These are phyloP conservation scores for Fusarium sp. DNA, from an alignment of 2,329 filamentous ascomycete genomes.

Conservation along the genomic window DNA sequence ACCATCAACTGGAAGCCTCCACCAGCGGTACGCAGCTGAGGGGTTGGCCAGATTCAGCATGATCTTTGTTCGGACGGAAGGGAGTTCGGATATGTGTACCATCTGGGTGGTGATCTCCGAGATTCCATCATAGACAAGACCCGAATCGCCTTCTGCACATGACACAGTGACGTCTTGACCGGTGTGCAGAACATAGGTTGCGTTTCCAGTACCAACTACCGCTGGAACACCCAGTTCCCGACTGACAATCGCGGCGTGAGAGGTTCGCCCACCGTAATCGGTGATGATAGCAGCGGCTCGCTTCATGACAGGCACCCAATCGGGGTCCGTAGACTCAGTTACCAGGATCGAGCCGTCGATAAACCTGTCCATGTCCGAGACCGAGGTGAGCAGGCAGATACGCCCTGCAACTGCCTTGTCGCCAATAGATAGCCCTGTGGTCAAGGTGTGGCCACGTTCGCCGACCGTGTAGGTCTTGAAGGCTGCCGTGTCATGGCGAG, in stretches of 20 bases:
- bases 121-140: constrained; percentile 50
- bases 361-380: constrained; percentile 47
- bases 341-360: constrained; percentile 49
- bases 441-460: constrained; percentile 42
- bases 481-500: constrained; percentile 42
- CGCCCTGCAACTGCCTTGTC: constrained; percentile 47
- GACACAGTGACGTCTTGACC: constrained; percentile 52
- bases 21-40: constrained; percentile 51
- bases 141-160: constrained; percentile 50
- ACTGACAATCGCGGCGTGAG: constrained; percentile 54
- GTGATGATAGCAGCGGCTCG: constrained; percentile 49
- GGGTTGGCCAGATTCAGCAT: constrained; percentile 54
- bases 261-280: constrained; percentile 51
- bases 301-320: constrained; percentile 53
- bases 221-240: constrained; percentile 51
- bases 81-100: constrained; percentile 42
- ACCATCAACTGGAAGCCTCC: constrained; percentile 50
- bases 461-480: constrained; percentile 48
- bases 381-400: constrained; percentile 46
- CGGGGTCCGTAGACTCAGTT: constrained; percentile 49
- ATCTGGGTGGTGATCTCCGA: constrained; percentile 47
- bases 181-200: constrained; percentile 49
- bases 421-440: constrained; percentile 47
- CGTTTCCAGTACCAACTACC: constrained; percentile 49
- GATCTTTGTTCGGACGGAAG: constrained; percentile 43